Evolutionary conservation across 176 grass and related monocot species (phyloP).

Genomic region (Phoenix dactylifera): DNA sequence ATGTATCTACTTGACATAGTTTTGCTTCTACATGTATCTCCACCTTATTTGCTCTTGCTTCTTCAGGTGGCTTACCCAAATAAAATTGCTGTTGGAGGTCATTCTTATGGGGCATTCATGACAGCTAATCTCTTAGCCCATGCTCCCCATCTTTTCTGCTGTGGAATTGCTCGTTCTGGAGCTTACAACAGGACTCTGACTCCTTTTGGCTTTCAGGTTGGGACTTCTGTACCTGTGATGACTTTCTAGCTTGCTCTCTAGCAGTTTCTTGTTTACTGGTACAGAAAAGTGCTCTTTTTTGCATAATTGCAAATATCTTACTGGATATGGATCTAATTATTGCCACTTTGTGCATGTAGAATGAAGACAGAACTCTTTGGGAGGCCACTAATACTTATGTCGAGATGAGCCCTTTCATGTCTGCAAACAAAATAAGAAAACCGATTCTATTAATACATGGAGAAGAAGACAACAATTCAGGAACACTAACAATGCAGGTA

Average conservation of each 20-base stretch:
- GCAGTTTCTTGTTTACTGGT: no score
- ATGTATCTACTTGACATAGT: slow-evolving; percentile 4
- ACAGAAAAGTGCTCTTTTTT: no score
- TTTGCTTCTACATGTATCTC: not conserved
- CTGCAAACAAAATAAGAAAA: slow-evolving; percentile 91
- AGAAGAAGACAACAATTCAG: slow-evolving; percentile 97
- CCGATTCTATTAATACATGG: slow-evolving; percentile 97
- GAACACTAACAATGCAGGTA: slow-evolving; percentile 99
- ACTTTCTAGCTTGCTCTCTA: no score
- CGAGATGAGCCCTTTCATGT: slow-evolving; percentile 99
- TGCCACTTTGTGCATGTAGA: slow-evolving; percentile 35
- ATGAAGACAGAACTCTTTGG: slow-evolving; percentile 98
- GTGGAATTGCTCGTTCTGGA: slow-evolving; percentile 89
- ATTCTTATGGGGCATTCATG: slow-evolving; percentile 99
- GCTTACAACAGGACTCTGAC: slow-evolving; percentile 98
- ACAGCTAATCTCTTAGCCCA: slow-evolving; percentile 98
- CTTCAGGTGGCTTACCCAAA: slow-evolving; percentile 75
- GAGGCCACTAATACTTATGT: slow-evolving; percentile 80
- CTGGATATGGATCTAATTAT: slow-evolving; percentile 4
- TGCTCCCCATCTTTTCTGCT: slow-evolving; percentile 94
- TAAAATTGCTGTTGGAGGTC: slow-evolving; percentile 96
- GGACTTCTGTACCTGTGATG: no score
- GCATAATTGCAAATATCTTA: not conserved
- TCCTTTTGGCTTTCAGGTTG: slow-evolving; percentile 99
- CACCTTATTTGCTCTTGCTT: slow-evolving; percentile 4